Evolutionary conservation across 768 basidiomycete species (phyloP).

Genomic region (Lactifluus subvellereus): DNA sequence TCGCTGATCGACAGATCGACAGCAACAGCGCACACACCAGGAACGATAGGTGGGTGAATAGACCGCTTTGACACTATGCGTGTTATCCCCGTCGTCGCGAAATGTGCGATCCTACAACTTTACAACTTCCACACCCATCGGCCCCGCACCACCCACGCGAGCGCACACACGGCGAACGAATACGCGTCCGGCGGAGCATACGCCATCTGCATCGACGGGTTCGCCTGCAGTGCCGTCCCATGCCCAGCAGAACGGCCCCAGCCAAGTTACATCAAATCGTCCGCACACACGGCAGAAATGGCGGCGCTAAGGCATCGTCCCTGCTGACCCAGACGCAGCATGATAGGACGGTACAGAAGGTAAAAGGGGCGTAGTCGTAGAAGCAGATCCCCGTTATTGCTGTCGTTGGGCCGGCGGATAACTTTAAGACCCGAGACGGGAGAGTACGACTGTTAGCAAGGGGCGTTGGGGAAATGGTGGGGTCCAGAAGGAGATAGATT

Average conservation of each 20-base stretch:
- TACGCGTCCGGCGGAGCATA: slow-evolving; percentile 59
- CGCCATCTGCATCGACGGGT: slow-evolving; percentile 76
- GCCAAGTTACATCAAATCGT: neutral
- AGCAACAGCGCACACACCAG: too few species aligned
- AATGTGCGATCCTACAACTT: too few species aligned
- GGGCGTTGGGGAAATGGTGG: slow-evolving; percentile 53
- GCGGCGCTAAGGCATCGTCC: slow-evolving; percentile 27
- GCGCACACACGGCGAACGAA: slow-evolving; percentile 46
- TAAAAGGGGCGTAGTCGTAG: too few species aligned
- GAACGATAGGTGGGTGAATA: too few species aligned
- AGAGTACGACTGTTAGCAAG: slow-evolving; percentile 32
- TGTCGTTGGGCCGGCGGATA: neutral
- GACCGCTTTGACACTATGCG: too few species aligned
- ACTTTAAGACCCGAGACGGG: slow-evolving; percentile 35
- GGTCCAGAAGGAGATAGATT: slow-evolving; percentile 72
- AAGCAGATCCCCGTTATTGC: neutral
- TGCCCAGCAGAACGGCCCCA: neutral
- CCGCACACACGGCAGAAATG: neutral
- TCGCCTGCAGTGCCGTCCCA: slow-evolving; percentile 52
- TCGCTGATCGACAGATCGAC: too few species aligned
- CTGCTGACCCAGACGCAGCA: slow-evolving; percentile 1
- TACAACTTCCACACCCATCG: slow-evolving; percentile 35
- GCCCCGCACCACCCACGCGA: slow-evolving; percentile 53
- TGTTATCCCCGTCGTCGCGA: too few species aligned
- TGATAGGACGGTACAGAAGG: neutral